phyloP scores from a whole-genome alignment of 805 yeast species.

The Kuraishia floccosa region DNA sequence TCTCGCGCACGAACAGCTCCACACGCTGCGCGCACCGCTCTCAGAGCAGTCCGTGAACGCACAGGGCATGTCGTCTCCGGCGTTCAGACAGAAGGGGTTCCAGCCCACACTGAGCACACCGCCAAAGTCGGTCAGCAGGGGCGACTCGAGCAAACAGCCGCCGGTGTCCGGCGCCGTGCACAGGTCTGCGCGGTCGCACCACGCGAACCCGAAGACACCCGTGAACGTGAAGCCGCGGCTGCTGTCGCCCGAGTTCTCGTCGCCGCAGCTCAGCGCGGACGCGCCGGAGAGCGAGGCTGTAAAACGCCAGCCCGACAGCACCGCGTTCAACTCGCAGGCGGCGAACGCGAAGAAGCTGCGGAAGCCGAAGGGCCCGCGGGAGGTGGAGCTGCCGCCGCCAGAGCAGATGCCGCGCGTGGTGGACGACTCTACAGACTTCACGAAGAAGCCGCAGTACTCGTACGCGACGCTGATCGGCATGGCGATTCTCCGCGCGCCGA shows the following conservation, averaged over 20 bases:
- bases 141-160: too few species aligned
- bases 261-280: too few species aligned
- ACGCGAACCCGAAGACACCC: too few species aligned
- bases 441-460: constrained; percentile 80
- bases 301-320: background rate
- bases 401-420: constrained; percentile 26
- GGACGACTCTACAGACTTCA: constrained; percentile 30
- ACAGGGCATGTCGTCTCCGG: background rate
- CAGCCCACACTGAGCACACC: constrained; percentile 1
- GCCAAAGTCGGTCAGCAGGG: constrained; percentile 1
- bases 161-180: background rate
- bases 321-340: constrained; percentile 3
- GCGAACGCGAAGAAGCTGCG: constrained; percentile 6
- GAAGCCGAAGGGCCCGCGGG: constrained; percentile 14
- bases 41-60: background rate
- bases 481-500: constrained; percentile 78
- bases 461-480: constrained; percentile 90
- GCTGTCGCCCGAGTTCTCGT: constrained; percentile 31
- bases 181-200: constrained; percentile 1
- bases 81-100: background rate
- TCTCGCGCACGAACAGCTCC: background rate
- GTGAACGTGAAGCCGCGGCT: constrained; percentile 3
- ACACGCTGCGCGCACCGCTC: background rate
- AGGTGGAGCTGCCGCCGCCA: constrained; percentile 21
- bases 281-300: too few species aligned